A percentile compares a stretch with the other conserved stretches of the same genome.
These are phyloP conservation scores for Lyophyllum atratum DNA, from an alignment of 768 basidiomycete species.

Conservation along the genomic window DNA sequence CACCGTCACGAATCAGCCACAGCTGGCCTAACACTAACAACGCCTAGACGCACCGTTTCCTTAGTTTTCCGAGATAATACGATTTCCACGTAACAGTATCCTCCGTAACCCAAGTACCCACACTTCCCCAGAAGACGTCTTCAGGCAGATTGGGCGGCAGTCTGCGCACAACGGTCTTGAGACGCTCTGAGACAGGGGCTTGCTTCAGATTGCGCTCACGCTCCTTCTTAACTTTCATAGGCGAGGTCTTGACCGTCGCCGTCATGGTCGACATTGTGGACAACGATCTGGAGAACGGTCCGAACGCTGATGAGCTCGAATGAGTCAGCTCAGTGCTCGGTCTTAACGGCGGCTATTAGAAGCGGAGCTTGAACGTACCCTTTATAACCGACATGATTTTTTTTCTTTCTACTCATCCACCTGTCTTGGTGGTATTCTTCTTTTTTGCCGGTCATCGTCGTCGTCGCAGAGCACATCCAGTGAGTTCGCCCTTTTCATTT, in stretches of 20 bases:
- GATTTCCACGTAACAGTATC: slow-evolving; percentile 69
- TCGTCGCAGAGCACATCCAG: not conserved
- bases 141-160: slow-evolving; percentile 93
- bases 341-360: not conserved
- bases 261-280: slow-evolving; percentile 18
- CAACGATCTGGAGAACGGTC: not conserved
- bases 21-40: not conserved
- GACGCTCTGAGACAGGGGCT: slow-evolving; percentile 49
- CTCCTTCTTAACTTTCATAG: slow-evolving; percentile 36
- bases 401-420: not conserved
- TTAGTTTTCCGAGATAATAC: slow-evolving; percentile 68
- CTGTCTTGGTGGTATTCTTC: not conserved
- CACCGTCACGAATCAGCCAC: not conserved
- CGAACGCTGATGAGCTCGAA: not conserved
- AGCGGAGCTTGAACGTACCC: not conserved
- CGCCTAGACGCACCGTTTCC: slow-evolving; percentile 55
- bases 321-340: not conserved
- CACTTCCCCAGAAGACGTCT: slow-evolving; percentile 91
- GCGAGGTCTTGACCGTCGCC: slow-evolving; percentile 19
- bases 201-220: slow-evolving; percentile 32
- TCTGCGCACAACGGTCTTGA: slow-evolving; percentile 87
- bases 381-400: not conserved
- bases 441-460: not conserved
- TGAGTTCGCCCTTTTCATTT: not conserved
- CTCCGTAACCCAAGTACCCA: slow-evolving; percentile 79